Base-by-base conservation (phyloP, 768 basidiomycete genomes). In the Phaffia tasmanica region DNA sequence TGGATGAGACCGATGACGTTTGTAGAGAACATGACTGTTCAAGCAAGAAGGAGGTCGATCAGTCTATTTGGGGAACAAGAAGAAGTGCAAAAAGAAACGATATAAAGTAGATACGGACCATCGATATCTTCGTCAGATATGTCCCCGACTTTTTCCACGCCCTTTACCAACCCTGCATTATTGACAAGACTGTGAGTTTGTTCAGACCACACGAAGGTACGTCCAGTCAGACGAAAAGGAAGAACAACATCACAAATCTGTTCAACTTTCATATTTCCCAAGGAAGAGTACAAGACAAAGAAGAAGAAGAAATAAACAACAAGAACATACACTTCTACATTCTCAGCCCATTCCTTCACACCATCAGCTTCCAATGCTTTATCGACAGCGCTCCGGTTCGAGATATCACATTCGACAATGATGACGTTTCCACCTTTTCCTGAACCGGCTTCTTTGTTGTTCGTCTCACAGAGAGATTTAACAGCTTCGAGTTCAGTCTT, bases 131-230 rank as follows among this genome's bases (percentile, higher is more conserved):
- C 58, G 32, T 48, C 47, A 29, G 18, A 62, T 27, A 64, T 60
- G 14, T 68, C 83, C 7, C 95, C 95, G 48, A 97, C 85, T 51
- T 83, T 84, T 69, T 97, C 95, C 16, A 85, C 77, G 16, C 95
- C 95, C 50, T 85, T 81, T 35, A 97, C 95, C 72, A 86, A 90
- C 35, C 95, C 94, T 47, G 95, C 93, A 71, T 86, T 86, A 74
- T 85, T 86, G 54, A 86, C 85, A 79, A 75, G 70, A 62, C 35
- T 42, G 11, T 11, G 35, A 42, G 11, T 42, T 42, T 11, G 6
- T 11, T 42, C 35, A 11, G 11, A 5, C 6, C 35, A 11, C 35
- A 42, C 35, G 11, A 42, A 42, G n/a, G 11, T 11, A 42, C 4
- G 11, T 42, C 35, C 35, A 42, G 4, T 11, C 35, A 42, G 6